Evolutionary conservation across 805 yeast species (phyloP), one percentile per base, ranked within the genome.

Genomic region (Ogataea glucozyma): DNA sequence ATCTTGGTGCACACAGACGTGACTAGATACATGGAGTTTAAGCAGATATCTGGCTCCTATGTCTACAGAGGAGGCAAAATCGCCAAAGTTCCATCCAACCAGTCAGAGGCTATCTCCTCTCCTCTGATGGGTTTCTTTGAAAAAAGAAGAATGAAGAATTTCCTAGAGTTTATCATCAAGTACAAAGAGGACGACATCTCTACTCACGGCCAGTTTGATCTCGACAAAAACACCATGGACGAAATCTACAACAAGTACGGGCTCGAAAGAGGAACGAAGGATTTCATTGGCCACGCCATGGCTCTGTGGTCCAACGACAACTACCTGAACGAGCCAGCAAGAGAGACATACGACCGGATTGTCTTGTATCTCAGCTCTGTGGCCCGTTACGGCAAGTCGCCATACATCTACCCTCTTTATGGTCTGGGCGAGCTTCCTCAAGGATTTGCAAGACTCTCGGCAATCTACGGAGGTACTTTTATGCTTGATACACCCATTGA

Each of bases 381-480:
- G 47, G 93, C 96, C 21, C 81, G 93, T 57, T 93, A 86, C 66
- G 98, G 99, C 45, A 90, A 90, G 67, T 87, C 96, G 6, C 99
- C 99, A 10, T 93, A 93, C 64, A 77, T 93, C 48, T 93, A 93
- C 63, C 99, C 99, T 36, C 72, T 91, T 58, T 93, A 93, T 61
- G 99, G 99, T 6, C 76, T 93, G 45, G 99, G 99, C 40, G 99
- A 93, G 67, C 75, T 93, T 47, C 99, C 99, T n/a, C 99, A 93
- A 70, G 99, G 97, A 7, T 93, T 93, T 71, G 97, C 98, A 9
- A 79, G 99, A 64, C 78, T 93, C 48, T 83, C 95, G 40, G 99
- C 99, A 19, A 91, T 93, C 53, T 89, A 93, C 61, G 99, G 99
- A 51, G 99, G 99, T 59, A 91, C 98, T 14, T 93, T 89, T 64